These are phyloP conservation scores for Yamadazyma olivae DNA, from an alignment of 805 yeast species.

Conservation along the genomic window DNA sequence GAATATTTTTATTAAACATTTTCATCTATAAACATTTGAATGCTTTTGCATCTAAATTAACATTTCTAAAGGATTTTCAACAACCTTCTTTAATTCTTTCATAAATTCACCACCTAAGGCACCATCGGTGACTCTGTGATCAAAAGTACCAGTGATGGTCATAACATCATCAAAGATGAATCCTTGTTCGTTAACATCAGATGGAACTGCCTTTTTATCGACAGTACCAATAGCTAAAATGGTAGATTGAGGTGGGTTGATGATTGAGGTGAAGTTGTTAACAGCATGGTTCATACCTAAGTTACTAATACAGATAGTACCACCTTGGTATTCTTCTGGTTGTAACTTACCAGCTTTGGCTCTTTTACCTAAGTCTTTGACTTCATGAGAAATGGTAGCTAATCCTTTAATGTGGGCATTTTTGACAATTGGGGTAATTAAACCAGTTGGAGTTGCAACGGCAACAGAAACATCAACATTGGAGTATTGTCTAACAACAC, in stretches of 20 bases:
- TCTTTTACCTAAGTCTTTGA: conserved; percentile 92
- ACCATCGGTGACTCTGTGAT: conserved; percentile 97
- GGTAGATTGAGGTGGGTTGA: conserved; percentile 96
- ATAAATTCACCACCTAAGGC: conserved; percentile 97
- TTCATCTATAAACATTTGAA: neutral
- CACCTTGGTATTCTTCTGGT: conserved; percentile 99
- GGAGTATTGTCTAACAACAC: conserved; percentile 86
- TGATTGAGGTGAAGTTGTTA: conserved; percentile 87
- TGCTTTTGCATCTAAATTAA: conserved; percentile 50
- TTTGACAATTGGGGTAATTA: conserved; percentile 93
- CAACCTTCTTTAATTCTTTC: conserved; percentile 82
- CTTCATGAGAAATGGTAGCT: conserved; percentile 71
- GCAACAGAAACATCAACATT: conserved; percentile 97
- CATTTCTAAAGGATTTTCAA: conserved; percentile 96
- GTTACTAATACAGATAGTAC: conserved; percentile 97
- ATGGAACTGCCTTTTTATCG: conserved; percentile 90
- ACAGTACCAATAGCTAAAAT: conserved; percentile 94
- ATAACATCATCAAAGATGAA: conserved; percentile 89
- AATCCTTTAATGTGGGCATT: conserved; percentile 88
- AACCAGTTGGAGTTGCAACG: conserved; percentile 96
- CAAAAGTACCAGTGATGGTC: conserved; percentile 93
- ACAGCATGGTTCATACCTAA: conserved; percentile 98
- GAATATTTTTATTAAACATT: neutral
- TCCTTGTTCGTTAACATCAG: conserved; percentile 85
- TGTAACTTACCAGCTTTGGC: conserved; percentile 90